Conservation (phyloP, 805 yeast species). For the Ogataea nakhonphanomensis region DNA sequence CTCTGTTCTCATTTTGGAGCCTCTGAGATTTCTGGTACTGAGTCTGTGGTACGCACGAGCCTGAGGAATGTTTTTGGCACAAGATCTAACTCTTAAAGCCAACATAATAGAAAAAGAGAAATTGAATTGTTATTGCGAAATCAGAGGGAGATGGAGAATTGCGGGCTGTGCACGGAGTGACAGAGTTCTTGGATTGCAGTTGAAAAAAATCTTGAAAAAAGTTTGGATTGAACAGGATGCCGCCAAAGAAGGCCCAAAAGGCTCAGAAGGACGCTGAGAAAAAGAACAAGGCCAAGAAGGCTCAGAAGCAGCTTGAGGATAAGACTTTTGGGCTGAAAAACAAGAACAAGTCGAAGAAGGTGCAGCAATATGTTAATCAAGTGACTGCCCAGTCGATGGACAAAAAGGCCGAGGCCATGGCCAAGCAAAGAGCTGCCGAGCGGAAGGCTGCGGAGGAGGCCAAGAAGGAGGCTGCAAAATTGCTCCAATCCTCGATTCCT, state of each 20-base stretch:
- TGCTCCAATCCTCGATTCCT: conserved; percentile 63
- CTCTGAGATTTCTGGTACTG: not conserved
- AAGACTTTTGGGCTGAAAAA: conserved; percentile 95
- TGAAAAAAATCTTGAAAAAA: conserved; percentile 13
- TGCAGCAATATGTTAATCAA: conserved; percentile 68
- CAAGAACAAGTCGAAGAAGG: conserved; percentile 90
- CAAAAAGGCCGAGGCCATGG: conserved; percentile 43
- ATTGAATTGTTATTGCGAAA: conserved; percentile 7
- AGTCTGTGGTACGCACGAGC: conserved; percentile 5
- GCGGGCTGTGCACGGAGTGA: conserved; percentile 10
- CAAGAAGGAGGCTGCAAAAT: conserved; percentile 77
- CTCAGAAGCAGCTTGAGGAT: conserved; percentile 65
- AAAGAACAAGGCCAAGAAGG: conserved; percentile 59
- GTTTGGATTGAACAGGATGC: conserved; percentile 42
- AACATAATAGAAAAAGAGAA: conserved; percentile 15
- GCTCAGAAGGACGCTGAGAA: conserved; percentile 51
- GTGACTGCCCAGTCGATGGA: conserved; percentile 60
- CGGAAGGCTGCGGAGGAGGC: conserved; percentile 91
- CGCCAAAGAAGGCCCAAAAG: conserved; percentile 64
- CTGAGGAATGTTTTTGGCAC: conserved; percentile 8
- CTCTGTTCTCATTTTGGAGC: conserved; percentile 29
- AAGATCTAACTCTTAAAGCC: conserved; percentile 16
- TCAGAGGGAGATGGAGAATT: conserved; percentile 12
- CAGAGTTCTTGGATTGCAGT: not conserved
- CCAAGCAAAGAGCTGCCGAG: conserved; percentile 74